Percentiles rank a stretch among this genome's conserved stretches.
phyloP scores from a whole-genome alignment of 139 green algal species.

The Chlorella sorokiniana region DNA sequence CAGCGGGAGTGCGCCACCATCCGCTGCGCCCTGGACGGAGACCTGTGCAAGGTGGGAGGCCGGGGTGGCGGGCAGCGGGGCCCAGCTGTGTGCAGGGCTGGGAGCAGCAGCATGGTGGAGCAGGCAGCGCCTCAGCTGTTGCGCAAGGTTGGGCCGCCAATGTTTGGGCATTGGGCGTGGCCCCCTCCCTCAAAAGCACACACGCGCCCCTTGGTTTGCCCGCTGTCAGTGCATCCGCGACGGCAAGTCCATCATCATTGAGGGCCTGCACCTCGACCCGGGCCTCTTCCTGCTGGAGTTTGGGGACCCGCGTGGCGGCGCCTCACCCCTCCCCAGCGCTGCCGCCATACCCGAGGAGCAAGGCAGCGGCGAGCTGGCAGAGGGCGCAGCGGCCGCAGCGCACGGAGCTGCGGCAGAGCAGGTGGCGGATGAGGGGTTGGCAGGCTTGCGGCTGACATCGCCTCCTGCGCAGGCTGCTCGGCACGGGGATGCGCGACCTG shows the following conservation, averaged over 20 bases:
- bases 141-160: no score
- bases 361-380: no score
- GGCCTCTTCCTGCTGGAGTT: constrained; percentile 75
- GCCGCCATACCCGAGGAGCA: not conserved
- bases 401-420: no score
- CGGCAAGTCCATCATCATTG: constrained; percentile 93
- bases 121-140: no score
- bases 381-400: not conserved
- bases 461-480: no score
- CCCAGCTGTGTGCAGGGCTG: not conserved
- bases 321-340: no score
- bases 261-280: constrained; percentile 83
- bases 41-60: constrained; percentile 76
- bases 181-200: not conserved
- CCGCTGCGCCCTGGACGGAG: constrained; percentile 73
- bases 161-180: not conserved
- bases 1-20: constrained; percentile 66
- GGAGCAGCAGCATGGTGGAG: not conserved
- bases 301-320: constrained; percentile 15
- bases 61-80: not conserved
- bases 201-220: not conserved
- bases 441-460: no score
- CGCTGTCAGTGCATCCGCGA: constrained; percentile 64
- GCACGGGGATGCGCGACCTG: no score
- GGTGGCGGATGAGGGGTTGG: no score